Base-by-base conservation (phyloP, 2,329 filamentous ascomycete genomes). In the Clathrospora elynae region DNA sequence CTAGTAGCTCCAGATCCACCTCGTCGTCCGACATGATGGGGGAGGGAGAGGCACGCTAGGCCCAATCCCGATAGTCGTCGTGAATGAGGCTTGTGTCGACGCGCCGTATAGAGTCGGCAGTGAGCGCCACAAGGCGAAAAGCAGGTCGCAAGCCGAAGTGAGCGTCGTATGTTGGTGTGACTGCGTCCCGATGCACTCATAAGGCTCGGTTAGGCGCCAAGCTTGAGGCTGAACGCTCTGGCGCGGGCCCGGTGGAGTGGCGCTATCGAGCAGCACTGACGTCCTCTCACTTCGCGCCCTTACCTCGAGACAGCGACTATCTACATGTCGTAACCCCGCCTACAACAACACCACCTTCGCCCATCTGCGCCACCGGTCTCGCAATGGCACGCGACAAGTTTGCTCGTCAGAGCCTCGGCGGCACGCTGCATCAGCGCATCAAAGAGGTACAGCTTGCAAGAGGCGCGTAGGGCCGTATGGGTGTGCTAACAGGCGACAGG, bases 11-110 rank as follows among this genome's bases (percentile, higher is more conserved):
- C 26, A 82, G 86, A 65, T 96, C 92, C 33, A 86, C 85, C 70
- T 96, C 92, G 71, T 95, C 89, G 75, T 96, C 90, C 32, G 89
- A 95, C 88, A 95, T 95, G 58, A 34, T 74, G 50, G 6, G 25
- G 37, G 20, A 16, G 4, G 18, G 9, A 12, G 6, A 17, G 11
- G 28, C n/a, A 26, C 46, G 33, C 46, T 38, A 41, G 31, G n/a
- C 46, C 32, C 28, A 40, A 18, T 32, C 23, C 20, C 16, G 33
- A 29, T 8, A 31, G 34, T 14, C 5, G 41, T 34, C 25, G 35
- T 43, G 46, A 38, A 40, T 31, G 26, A 20, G 17, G 18, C 26
- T 14, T 25, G 25, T 28, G 20, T n/a, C 13, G 30, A 14, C 14
- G 24, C 11, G n/a, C 22, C 29, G 38, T 17, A 33, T 17, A 28